phyloP scores from a whole-genome alignment of 805 yeast genomes.

The Hanseniaspora occidentalis region DNA sequence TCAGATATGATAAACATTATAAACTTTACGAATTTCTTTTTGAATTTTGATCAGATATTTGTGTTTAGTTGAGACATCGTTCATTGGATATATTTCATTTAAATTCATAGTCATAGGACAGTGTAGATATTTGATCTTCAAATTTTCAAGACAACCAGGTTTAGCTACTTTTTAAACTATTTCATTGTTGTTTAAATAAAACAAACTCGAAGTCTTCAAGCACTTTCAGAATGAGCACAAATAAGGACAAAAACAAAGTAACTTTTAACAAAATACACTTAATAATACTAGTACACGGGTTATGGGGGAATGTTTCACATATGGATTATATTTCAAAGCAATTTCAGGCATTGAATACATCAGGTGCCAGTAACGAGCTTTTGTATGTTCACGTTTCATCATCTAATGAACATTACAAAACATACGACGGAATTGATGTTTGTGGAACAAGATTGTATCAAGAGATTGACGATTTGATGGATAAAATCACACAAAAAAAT shows the following conservation, averaged over 20 bases:
- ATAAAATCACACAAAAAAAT: conserved; percentile 10
- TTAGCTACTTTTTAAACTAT: too few species aligned
- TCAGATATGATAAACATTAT: too few species aligned
- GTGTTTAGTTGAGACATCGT: too few species aligned
- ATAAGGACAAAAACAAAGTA: neutral
- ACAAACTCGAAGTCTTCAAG: too few species aligned
- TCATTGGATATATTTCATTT: too few species aligned
- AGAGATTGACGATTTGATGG: conserved; percentile 41
- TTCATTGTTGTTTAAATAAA: too few species aligned
- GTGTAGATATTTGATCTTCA: too few species aligned
- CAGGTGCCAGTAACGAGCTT: neutral
- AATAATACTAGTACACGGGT: conserved; percentile 50
- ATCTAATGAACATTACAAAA: conserved; percentile 58
- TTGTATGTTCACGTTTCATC: conserved; percentile 20
- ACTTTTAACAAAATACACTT: conserved; percentile 28
- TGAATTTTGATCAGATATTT: too few species aligned
- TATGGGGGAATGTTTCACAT: conserved; percentile 71
- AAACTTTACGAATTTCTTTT: too few species aligned
- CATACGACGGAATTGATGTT: conserved; percentile 79
- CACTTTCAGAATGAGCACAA: neutral
- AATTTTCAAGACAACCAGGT: too few species aligned
- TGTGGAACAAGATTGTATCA: conserved; percentile 66
- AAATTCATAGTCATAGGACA: too few species aligned
- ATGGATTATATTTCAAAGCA: conserved; percentile 47
- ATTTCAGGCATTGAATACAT: conserved; percentile 16